Evolutionary conservation across 2,329 filamentous ascomycete genomes (phyloP).

Genomic region (Exserohilum rostratum): DNA sequence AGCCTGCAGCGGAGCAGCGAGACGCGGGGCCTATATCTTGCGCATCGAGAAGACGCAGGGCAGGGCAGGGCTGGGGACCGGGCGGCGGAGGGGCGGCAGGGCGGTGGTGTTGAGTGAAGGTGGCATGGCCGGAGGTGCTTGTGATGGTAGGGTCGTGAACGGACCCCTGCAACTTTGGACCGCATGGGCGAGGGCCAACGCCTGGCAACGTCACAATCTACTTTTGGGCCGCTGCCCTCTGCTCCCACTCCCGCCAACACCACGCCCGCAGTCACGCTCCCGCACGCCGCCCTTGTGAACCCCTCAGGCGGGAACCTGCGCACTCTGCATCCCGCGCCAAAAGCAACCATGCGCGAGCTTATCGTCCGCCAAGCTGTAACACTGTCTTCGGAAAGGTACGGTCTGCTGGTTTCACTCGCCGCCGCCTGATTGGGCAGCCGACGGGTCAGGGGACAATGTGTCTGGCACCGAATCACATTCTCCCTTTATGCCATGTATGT

Average conservation of each 20-base stretch:
- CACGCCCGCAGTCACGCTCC: background rate
- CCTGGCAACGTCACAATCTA: constrained; percentile 27
- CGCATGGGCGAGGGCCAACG: constrained; percentile 33
- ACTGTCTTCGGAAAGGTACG: constrained; percentile 7
- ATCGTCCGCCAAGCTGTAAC: constrained; percentile 5
- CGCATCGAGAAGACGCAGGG: constrained; percentile 36
- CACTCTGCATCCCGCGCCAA: background rate
- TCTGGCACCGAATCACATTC: too few relatives aligned
- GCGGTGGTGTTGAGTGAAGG: constrained; percentile 18
- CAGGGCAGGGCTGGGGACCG: background rate
- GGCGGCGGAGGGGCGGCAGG: constrained; percentile 15
- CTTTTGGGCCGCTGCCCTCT: background rate
- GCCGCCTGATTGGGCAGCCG: constrained; percentile 14
- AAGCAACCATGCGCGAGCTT: background rate
- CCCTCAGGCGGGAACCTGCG: background rate
- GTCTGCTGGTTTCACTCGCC: background rate
- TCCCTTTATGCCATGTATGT: background rate
- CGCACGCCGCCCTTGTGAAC: background rate
- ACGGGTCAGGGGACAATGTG: background rate
- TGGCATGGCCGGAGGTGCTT: constrained; percentile 18
- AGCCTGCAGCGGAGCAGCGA: constrained; percentile 45
- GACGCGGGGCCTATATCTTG: constrained; percentile 34
- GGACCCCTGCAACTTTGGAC: constrained; percentile 13
- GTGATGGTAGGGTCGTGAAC: constrained; percentile 16
- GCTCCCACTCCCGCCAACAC: background rate